These are phyloP conservation scores for Malus hybrid DNA, from an alignment of 331 rosid genomes.

Conservation along the genomic window DNA sequence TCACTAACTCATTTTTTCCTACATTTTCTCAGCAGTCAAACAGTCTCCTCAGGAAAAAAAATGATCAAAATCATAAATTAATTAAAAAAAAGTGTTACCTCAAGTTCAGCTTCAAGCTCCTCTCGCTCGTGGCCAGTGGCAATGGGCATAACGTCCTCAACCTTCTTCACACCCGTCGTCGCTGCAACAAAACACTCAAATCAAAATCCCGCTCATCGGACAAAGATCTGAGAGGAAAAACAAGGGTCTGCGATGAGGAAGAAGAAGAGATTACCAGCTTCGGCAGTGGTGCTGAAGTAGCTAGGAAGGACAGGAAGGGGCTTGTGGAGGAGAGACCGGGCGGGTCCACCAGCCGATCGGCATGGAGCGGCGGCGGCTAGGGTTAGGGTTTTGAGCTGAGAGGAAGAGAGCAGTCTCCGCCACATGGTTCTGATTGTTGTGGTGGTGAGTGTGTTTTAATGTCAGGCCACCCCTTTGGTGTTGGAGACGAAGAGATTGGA, in stretches of 20 bases:
- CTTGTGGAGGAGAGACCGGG: constrained; percentile 20
- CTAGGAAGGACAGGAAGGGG: constrained; percentile 23
- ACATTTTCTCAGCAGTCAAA: constrained; percentile 6
- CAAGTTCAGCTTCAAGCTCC: constrained; percentile 73
- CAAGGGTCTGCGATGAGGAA: neutral
- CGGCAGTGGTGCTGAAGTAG: constrained; percentile 28
- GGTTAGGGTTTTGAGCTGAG: constrained; percentile 59
- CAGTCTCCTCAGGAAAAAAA: neutral
- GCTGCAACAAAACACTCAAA: constrained; percentile 3
- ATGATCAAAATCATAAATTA: neutral
- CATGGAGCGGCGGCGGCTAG: constrained; percentile 23
- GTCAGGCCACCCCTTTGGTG: constrained; percentile 42
- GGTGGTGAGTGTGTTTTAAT: constrained; percentile 1
- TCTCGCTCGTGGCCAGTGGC: constrained; percentile 96
- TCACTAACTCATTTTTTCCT: neutral
- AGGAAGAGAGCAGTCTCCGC: constrained; percentile 62
- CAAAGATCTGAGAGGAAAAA: neutral
- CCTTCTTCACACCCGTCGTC: constrained; percentile 44
- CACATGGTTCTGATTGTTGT: constrained; percentile 39
- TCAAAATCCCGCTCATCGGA: neutral
- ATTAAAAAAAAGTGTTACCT: constrained; percentile 29
- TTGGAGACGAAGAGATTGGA: neutral
- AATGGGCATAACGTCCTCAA: constrained; percentile 79
- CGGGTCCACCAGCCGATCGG: constrained; percentile 38
- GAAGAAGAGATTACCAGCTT: constrained; percentile 32